Conservation (phyloP, 306 rosid species). For the Calophaca sinica region DNA sequence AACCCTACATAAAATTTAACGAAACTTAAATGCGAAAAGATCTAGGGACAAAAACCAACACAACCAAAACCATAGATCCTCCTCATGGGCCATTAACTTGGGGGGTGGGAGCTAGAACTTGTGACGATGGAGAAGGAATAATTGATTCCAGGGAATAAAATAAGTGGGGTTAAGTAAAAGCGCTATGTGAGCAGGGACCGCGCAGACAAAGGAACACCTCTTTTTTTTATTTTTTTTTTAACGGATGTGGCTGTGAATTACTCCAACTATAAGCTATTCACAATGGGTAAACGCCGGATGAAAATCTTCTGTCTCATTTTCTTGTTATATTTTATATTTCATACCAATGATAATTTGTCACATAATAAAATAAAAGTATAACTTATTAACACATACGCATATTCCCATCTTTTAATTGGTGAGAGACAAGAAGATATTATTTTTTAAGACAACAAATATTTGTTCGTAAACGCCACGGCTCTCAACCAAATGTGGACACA, state of each 20-base stretch:
- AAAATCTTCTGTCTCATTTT: no score
- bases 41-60: slow-evolving; percentile 28
- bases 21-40: slow-evolving; percentile 6
- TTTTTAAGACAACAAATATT: no score
- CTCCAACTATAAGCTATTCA: slow-evolving; percentile 26
- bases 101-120: background rate
- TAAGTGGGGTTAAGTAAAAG: slow-evolving; percentile 46
- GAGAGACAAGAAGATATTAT: no score
- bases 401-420: no score
- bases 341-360: no score
- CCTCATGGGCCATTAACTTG: slow-evolving; percentile 12
- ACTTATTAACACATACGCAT: no score
- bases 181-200: slow-evolving; percentile 39
- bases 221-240: background rate
- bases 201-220: slow-evolving; percentile 41
- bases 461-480: slow-evolving; percentile 44
- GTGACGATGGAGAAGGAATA: slow-evolving; percentile 28
- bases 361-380: no score
- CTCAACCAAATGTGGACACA: slow-evolving; percentile 51
- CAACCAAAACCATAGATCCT: slow-evolving; percentile 31
- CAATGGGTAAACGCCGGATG: slow-evolving; percentile 37
- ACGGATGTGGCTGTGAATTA: slow-evolving; percentile 39
- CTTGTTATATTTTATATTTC: no score
- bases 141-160: slow-evolving; percentile 42
- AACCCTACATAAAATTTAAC: background rate